Evolutionary conservation across 176 grass and related monocot species (phyloP).

Genomic region (Elymus sibiricus): DNA sequence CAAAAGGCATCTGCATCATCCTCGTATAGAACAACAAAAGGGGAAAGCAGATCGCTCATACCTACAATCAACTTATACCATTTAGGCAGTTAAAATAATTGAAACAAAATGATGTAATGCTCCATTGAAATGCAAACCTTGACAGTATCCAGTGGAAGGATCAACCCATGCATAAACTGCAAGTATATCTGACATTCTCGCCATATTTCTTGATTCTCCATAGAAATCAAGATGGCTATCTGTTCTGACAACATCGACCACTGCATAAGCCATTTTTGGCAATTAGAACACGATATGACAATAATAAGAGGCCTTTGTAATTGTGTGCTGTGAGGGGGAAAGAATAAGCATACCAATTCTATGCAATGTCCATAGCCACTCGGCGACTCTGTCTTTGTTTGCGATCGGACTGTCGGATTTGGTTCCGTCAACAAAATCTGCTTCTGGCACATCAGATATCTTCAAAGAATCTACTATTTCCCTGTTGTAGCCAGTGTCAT

Average conservation of each 20-base stretch:
- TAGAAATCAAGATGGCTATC: slow-evolving; percentile 96
- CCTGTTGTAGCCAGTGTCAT: slow-evolving; percentile 43
- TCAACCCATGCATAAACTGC: slow-evolving; percentile 99
- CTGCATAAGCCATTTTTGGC: slow-evolving; percentile 41
- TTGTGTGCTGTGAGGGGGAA: neutral
- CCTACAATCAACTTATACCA: slow-evolving; percentile 44
- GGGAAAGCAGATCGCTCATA: slow-evolving; percentile 99
- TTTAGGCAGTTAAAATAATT: slow-evolving; percentile 27
- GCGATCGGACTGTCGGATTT: slow-evolving; percentile 33
- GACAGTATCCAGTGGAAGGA: slow-evolving; percentile 97
- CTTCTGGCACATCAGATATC: slow-evolving; percentile 66
- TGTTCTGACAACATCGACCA: slow-evolving; percentile 98
- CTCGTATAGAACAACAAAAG: slow-evolving; percentile 96
- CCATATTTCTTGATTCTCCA: slow-evolving; percentile 97
- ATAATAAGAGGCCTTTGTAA: slow-evolving; percentile 4
- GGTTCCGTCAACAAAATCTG: slow-evolving; percentile 50
- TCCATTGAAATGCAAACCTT: slow-evolving; percentile 60
- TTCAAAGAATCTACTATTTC: slow-evolving; percentile 62
- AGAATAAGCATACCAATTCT: slow-evolving; percentile 72
- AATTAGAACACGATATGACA: slow-evolving; percentile 23
- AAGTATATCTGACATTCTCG: slow-evolving; percentile 99
- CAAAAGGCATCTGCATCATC: slow-evolving; percentile 99
- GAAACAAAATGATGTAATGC: neutral
- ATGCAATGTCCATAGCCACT: slow-evolving; percentile 98
- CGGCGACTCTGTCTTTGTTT: slow-evolving; percentile 80